Base-by-base conservation (phyloP, 257 asterid genomes). In the Petunia secreta region DNA sequence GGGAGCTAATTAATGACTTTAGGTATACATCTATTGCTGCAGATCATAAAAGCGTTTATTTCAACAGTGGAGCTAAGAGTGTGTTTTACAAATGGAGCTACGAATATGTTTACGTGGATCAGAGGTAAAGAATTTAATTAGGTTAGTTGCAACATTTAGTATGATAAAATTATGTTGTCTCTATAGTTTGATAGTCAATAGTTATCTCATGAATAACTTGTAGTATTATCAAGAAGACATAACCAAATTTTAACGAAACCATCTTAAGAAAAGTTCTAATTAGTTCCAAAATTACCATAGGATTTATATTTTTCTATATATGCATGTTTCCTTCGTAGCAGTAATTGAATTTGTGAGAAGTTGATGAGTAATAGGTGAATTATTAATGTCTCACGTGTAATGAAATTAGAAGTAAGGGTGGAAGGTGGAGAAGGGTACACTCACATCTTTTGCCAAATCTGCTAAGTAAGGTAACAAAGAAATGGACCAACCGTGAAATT, bases 361-460 rank as follows among this genome's bases (percentile, higher is more conserved):
- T 46, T 69, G 76, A 46, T 69, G 58, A 48, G 10, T 5, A 48
- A 2, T 71, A 9, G 55, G 1, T 67, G 55, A 41, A 67, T 67
- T 41, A 67, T 67, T 41, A 73, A 73, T 50, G 62, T 10, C 2
- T 34, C 62, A 71, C 77, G 25, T 71, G 77, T 9, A 71, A 63
- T 25, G 25, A 11, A 63, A 63, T 4, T 63, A 63, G 68, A 63
- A 36, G 44, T 36, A 36, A 37, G 38, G 48, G 34, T 6, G 39
- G 13, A 7, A 25, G 65, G 0, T 64, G 73, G 77, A 73, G 46
- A 64, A 38, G 48, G 0, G 4, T 64, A 4, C 34, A 39, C 0
- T 39, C 2, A 10, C 14, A 37, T 38, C 1, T 38, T 64, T 13
- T 64, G 0, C 48, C 71, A 3, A 8, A 16, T 16, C 8, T 16